Evolutionary conservation across 202 grass and related monocot genomes (phyloP), one percentile per base, ranked within the genome.

Genomic region (Zizania palustris): DNA sequence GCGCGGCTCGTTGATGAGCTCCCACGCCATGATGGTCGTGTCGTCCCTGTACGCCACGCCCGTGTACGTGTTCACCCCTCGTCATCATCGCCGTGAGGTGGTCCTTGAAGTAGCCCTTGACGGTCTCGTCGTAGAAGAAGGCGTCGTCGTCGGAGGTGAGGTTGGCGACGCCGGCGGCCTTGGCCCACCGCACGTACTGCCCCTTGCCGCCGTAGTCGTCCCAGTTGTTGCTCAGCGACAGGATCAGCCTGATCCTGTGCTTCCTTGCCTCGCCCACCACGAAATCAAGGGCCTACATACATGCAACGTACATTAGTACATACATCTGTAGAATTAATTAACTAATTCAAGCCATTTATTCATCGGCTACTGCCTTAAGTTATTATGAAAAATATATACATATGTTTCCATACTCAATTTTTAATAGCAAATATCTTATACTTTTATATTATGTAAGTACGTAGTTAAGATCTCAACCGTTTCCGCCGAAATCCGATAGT

Each of bases 241-340:
- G 79, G 43, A 90, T 73, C 21, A 93, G 85, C 74, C 85, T 83
- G 20, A 88, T 88, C 53, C 67, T 84, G 75, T 88, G 75, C 71
- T 90, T 93, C 45, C 67, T 77, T 38, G 88, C 91, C 79, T 93
- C 88, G 60, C 65, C 88, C 60, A 90, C 74, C 28, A 93, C 91
- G 89, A 90, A 93, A 80, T 93, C 91, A 46, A 93, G 64, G 57
- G 82, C 91, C 91, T 93, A 53, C 38, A 9, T n/a, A n/a, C n/a
- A n/a, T n/a, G n/a, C n/a, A n/a, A n/a, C 49, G 7, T 18, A 10
- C 35, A 3, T 6, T 28, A 28, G 13, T 14, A 11, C 38, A 11
- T 16, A 42, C 40, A 7, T 1, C 5, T 7, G 14, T 4, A 7
- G 5, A 53, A 49, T 15, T 16, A 14, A 2, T n/a, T n/a, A n/a